These are phyloP conservation scores for Houttuynia cordata DNA, from an alignment of 164 flowering plant species.

Conservation along the genomic window DNA sequence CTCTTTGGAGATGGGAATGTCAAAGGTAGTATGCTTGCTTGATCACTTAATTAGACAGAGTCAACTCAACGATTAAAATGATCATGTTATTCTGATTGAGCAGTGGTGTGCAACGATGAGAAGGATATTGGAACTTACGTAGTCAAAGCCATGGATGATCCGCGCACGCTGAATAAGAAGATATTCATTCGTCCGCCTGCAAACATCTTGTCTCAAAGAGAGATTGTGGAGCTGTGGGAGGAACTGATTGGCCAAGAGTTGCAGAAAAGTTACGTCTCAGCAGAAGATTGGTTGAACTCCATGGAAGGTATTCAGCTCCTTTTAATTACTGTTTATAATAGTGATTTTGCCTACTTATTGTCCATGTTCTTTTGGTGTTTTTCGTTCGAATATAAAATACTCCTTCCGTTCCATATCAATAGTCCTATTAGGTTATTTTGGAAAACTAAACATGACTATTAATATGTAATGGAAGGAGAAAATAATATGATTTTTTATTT, in stretches of 20 bases:
- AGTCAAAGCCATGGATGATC: constrained; percentile 1
- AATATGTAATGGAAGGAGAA: no score
- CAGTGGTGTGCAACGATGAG: constrained; percentile 4
- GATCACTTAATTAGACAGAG: not conserved
- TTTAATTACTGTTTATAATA: no score
- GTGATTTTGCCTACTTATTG: no score
- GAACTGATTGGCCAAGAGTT: constrained; percentile 3
- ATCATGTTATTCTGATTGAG: not conserved
- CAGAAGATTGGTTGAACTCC: constrained; percentile 2
- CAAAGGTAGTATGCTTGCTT: not conserved
- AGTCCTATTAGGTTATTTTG: no score
- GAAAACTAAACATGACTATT: no score
- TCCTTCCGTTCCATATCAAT: no score
- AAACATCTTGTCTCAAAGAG: constrained; percentile 3
- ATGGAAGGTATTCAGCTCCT: not conserved
- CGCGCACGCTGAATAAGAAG: not conserved
- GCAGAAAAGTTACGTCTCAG: not conserved
- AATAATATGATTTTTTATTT: no score
- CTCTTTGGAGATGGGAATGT: constrained; percentile 4
- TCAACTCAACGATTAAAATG: not conserved
- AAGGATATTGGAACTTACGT: constrained; percentile 4
- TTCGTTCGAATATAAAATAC: no score
- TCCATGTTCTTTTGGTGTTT: no score
- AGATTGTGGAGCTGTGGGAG: constrained; percentile 4
- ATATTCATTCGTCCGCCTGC: not conserved